Evolutionary conservation across 2,329 filamentous ascomycete genomes (phyloP).

Genomic region (Xylariaceae sp.): DNA sequence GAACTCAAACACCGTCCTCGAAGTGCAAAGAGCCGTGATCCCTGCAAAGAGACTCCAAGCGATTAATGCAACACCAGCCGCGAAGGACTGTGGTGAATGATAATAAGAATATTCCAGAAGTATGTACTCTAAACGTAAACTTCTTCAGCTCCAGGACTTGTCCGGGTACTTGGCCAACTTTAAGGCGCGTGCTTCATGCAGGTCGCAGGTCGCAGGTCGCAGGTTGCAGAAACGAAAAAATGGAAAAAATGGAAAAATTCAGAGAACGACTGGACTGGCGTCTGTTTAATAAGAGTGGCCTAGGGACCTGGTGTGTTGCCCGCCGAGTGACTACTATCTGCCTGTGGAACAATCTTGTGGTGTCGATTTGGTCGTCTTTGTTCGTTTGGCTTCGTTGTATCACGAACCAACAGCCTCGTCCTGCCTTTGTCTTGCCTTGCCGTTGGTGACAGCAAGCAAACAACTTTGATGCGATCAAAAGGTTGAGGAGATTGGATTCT

Average conservation of each 20-base stretch:
- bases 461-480: slow-evolving; percentile 14
- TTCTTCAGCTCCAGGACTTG: neutral
- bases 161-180: neutral
- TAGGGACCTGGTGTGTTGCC: neutral
- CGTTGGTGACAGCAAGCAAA: slow-evolving; percentile 16
- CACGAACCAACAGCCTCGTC: slow-evolving; percentile 24
- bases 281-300: neutral
- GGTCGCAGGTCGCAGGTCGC: slow-evolving; percentile 17
- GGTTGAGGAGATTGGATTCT: neutral
- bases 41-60: slow-evolving; percentile 13
- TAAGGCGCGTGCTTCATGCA: slow-evolving; percentile 15
- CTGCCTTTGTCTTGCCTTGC: slow-evolving; percentile 4
- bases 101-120: slow-evolving; percentile 14
- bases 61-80: neutral
- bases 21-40: slow-evolving; percentile 16
- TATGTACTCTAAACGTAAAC: neutral
- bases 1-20: slow-evolving; percentile 8
- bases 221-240: slow-evolving; percentile 1
- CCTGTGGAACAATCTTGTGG: slow-evolving; percentile 5
- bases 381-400: slow-evolving; percentile 15
- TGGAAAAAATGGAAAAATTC: neutral
- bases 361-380: slow-evolving; percentile 1
- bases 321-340: neutral
- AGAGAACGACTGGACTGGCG: neutral
- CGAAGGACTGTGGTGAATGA: neutral